Conservation (phyloP, 1,284 basidiomycete species). For the Cryptococcus floricola region DNA sequence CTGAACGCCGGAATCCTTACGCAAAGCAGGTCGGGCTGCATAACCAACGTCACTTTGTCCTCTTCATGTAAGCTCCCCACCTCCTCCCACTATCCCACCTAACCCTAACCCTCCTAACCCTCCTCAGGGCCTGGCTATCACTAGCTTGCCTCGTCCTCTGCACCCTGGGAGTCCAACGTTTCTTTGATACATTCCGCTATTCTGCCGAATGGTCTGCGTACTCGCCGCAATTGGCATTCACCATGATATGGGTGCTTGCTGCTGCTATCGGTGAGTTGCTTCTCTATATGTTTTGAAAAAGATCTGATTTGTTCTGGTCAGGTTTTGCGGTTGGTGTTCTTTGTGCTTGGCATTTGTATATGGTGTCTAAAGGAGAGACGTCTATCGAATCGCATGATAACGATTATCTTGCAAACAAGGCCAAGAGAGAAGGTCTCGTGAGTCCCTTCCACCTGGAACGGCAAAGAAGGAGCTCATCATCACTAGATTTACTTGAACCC, state of each 20-base stretch:
- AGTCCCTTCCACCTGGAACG: conserved; percentile 17
- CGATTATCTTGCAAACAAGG: conserved; percentile 67
- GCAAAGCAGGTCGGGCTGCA: conserved; percentile 67
- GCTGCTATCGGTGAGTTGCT: conserved; percentile 54
- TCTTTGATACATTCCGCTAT: conserved; percentile 54
- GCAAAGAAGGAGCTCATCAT: too few relatives aligned
- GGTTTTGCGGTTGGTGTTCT: conserved; percentile 77
- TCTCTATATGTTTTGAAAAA: background rate
- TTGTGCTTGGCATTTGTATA: conserved; percentile 73
- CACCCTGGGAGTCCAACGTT: conserved; percentile 56
- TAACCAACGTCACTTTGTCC: conserved; percentile 92
- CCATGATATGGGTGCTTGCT: conserved; percentile 72
- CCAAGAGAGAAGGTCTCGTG: conserved; percentile 67
- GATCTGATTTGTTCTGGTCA: conserved; percentile 32
- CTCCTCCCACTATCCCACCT: background rate
- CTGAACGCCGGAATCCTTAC: background rate
- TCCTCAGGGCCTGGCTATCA: conserved; percentile 65
- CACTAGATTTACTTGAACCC: conserved; percentile 76
- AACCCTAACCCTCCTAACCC: conserved; percentile 11
- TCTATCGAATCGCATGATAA: conserved; percentile 89
- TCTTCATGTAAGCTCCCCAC: conserved; percentile 71
- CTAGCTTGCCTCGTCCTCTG: conserved; percentile 60
- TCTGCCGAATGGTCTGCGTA: conserved; percentile 59
- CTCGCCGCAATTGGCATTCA: conserved; percentile 66
- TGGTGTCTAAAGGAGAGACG: conserved; percentile 75